Conservation (phyloP, 495 filamentous ascomycete species). For the Penicillium dipodomyicola region DNA sequence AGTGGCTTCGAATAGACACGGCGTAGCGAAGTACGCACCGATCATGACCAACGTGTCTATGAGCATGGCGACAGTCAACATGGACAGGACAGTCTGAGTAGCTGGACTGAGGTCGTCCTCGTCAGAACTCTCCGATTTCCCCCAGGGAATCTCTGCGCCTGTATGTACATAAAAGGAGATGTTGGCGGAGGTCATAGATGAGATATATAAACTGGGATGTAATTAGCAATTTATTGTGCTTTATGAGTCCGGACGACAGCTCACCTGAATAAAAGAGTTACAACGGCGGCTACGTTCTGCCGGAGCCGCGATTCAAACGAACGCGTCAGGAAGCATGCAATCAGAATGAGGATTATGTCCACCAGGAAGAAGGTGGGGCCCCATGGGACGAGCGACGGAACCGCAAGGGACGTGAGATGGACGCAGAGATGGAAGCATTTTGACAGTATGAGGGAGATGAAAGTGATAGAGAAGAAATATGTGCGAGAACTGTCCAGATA, state of each 20-base stretch:
- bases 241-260: background rate
- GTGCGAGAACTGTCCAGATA: constrained; percentile 16
- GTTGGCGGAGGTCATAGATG: constrained; percentile 13
- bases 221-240: constrained; percentile 1
- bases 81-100: constrained; percentile 1
- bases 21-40: constrained; percentile 16
- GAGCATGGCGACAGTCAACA: constrained; percentile 2
- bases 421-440: constrained; percentile 28
- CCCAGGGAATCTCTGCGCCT: constrained; percentile 20
- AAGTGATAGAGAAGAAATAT: constrained; percentile 22
- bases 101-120: background rate
- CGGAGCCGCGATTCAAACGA: constrained; percentile 2
- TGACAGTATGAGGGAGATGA: constrained; percentile 21
- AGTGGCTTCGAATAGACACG: constrained; percentile 11
- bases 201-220: constrained; percentile 4
- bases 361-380: constrained; percentile 28
- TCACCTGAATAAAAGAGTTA: constrained; percentile 13
- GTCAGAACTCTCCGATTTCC: constrained; percentile 1
- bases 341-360: constrained; percentile 22
- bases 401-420: constrained; percentile 17
- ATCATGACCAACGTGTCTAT: constrained; percentile 3
- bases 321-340: constrained; percentile 19
- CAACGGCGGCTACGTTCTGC: constrained; percentile 13
- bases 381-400: constrained; percentile 19
- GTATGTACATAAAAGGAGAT: constrained; percentile 18